Percentiles rank a stretch among this genome's conserved stretches.
Conservation (phyloP, 345 rosid species). For the Alliaria petiolata region DNA sequence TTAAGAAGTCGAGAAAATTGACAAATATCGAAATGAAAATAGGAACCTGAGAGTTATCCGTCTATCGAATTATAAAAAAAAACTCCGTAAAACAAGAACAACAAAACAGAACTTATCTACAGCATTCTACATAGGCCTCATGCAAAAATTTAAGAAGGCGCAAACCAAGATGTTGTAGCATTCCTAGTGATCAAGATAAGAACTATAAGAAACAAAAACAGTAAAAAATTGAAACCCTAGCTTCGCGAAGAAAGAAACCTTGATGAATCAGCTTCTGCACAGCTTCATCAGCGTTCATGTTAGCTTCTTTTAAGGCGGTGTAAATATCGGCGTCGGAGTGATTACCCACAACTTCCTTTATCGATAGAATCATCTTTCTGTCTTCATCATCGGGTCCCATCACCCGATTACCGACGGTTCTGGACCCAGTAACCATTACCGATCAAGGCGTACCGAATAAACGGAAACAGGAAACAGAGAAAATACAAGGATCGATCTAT, state of each 20-base stretch:
- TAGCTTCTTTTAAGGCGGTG: neutral
- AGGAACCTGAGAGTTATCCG: too few species aligned
- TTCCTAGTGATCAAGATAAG: neutral
- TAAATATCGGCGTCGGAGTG: neutral
- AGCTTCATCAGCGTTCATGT: neutral
- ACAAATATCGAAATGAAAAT: neutral
- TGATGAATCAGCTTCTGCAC: slow-evolving; percentile 1
- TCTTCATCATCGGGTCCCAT: neutral
- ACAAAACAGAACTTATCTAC: neutral
- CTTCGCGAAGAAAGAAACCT: neutral
- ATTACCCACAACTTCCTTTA: neutral
- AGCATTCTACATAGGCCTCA: neutral
- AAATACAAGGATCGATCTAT: neutral
- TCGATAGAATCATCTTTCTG: neutral
- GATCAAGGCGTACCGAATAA: neutral
- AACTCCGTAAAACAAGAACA: neutral
- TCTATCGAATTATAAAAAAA: neutral
- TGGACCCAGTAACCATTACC: neutral
- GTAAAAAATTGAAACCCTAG: neutral
- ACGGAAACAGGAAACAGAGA: neutral
- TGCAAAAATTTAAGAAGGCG: neutral
- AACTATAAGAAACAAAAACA: neutral
- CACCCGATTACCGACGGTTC: neutral
- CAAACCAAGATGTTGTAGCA: neutral
- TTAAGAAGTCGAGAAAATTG: neutral